These are phyloP conservation scores for Neurospora cerealis DNA, from an alignment of 495 filamentous ascomycete genomes.

Conservation along the genomic window DNA sequence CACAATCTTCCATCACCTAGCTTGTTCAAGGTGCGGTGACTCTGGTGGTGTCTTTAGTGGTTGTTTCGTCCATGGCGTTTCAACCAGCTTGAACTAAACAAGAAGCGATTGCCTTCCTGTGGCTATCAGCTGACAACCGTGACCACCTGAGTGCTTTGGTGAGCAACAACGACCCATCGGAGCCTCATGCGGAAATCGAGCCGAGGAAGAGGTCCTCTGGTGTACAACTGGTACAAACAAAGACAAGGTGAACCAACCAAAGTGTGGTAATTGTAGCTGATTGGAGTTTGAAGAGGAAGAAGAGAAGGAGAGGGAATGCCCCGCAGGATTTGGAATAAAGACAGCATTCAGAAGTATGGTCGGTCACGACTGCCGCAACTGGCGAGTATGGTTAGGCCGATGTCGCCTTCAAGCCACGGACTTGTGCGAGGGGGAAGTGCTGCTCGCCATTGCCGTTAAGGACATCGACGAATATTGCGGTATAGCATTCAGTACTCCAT, in stretches of 20 bases:
- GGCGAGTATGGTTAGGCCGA: not conserved
- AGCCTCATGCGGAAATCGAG: too few relatives aligned
- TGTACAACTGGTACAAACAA: too few relatives aligned
- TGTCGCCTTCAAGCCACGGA: not conserved
- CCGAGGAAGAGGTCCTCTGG: too few relatives aligned
- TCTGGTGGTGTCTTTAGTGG: not conserved
- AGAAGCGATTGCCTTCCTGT: not conserved
- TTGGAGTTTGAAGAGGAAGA: too few relatives aligned
- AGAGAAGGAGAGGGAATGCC: too few relatives aligned
- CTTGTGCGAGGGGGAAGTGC: not conserved
- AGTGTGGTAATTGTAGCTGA: too few relatives aligned
- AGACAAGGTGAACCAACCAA: too few relatives aligned
- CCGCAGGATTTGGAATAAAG: too few relatives aligned
- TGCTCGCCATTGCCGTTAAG: not conserved
- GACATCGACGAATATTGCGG: not conserved
- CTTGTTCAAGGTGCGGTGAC: not conserved
- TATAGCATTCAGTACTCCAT: not conserved
- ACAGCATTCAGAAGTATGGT: not conserved
- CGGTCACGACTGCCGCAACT: not conserved
- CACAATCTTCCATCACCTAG: not conserved
- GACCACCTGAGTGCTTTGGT: not conserved
- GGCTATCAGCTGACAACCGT: not conserved
- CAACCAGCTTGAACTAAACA: not conserved
- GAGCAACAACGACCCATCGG: not conserved
- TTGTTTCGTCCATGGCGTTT: not conserved